Base-by-base conservation (phyloP, 257 asterid genomes). In the Nicotiana obtusifolia region DNA sequence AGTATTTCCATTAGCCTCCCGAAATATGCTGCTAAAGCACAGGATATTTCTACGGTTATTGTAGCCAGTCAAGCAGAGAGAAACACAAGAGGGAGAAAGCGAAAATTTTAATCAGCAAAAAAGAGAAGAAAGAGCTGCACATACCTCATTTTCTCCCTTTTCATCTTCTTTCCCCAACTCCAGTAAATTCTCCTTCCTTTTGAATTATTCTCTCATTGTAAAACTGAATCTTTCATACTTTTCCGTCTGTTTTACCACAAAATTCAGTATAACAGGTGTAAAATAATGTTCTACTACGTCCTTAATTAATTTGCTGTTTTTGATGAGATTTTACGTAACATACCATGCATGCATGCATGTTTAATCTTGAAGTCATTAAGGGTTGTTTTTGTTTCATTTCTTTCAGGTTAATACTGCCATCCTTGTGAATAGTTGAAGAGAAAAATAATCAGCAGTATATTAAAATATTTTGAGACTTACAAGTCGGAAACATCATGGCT, bases 401-500 rank as follows among this genome's bases (percentile, higher is more conserved):
- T 75, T 41, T 30, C 83, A 67, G 67, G 59, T 13, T 37, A 19
- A 19, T 35, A 20, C 81, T 5, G 73, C 59, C 73, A 78, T 78
- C 68, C 9, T 28, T 76, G 61, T 76, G 44, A 31, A 13, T 35
- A 41, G 52, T 60, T 78, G 35, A 41, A 60, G 60, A 60, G 33
- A 60, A 19, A 35, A 60, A 57, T 5, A 20, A 57, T 47, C 31
- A 19, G 15, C 78, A 71, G 52, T 19, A 17, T 15, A 68, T 30
- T 7, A 35, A 53, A 64, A 77, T 10, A 6, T 57, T 30, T 24
- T 24, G 33, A 61, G 67, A 13, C 67, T 24, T 8, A 6, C 26
- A 16, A 75, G 24, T 75, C 57, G 14, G 7, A 52, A 57, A 81
- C 37, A 54, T 28, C 15, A 94, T 96, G 99, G 97, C 88, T 88